Evolutionary conservation across 1,284 basidiomycete genomes (phyloP).

Genomic region (Prillingera fragicola): DNA sequence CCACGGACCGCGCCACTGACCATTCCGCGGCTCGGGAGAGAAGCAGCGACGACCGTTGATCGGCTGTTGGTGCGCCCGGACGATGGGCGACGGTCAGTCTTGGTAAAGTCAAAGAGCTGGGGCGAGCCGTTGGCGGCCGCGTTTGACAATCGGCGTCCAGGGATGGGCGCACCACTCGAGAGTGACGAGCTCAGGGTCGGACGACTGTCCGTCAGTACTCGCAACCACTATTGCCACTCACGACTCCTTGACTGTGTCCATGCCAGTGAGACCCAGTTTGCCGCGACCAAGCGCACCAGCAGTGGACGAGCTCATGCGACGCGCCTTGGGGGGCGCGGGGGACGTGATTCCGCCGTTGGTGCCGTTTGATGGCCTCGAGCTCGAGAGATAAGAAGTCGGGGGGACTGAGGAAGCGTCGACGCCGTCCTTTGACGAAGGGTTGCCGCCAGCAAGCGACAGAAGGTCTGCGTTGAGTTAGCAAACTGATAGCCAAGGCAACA

Average conservation of each 20-base stretch:
- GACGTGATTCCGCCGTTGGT: constrained; percentile 2
- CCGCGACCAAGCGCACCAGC: constrained; percentile 43
- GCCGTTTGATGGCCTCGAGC: constrained; percentile 10
- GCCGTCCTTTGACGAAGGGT: constrained; percentile 2
- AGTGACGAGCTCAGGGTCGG: constrained; percentile 24
- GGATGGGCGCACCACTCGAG: constrained; percentile 19
- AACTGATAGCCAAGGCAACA: background rate
- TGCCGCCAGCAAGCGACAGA: constrained; percentile 28
- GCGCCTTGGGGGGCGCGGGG: constrained; percentile 22
- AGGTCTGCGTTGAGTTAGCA: constrained; percentile 26
- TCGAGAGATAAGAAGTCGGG: constrained; percentile 30
- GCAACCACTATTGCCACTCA: constrained; percentile 16
- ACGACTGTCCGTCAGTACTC: constrained; percentile 14
- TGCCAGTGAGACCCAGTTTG: constrained; percentile 37
- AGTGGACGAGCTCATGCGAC: constrained; percentile 42
- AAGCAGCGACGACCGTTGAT: constrained; percentile 26
- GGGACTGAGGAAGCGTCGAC: constrained; percentile 36
- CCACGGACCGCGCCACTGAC: constrained; percentile 7
- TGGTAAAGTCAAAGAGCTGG: constrained; percentile 43
- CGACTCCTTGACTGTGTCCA: constrained; percentile 25
- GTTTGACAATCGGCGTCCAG: constrained; percentile 28
- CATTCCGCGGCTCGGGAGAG: constrained; percentile 27
- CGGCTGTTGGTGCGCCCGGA: constrained; percentile 7
- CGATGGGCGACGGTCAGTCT: constrained; percentile 36
- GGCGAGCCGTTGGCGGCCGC: constrained; percentile 21